A percentile compares a stretch with the other conserved stretches of the same genome.
Evolutionary conservation across 768 basidiomycete genomes (phyloP).

Genomic region (Leucosporidium yakuticum): DNA sequence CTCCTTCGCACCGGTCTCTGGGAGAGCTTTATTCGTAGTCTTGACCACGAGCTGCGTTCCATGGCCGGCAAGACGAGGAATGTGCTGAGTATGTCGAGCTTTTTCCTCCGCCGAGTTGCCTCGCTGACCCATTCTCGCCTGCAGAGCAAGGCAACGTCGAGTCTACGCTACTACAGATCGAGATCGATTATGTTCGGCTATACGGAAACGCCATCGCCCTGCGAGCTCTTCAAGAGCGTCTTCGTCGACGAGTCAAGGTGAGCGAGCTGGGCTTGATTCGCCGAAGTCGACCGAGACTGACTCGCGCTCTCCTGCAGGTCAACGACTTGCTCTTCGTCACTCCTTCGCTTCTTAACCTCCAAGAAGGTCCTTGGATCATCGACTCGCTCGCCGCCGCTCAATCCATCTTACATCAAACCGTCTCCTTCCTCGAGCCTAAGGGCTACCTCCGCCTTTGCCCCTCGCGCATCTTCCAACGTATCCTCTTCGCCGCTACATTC

Average conservation of each 20-base stretch:
- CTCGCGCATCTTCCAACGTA: slow-evolving; percentile 27
- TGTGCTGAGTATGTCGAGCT: slow-evolving; percentile 16
- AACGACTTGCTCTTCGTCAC: slow-evolving; percentile 15
- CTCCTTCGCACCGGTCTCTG: slow-evolving; percentile 24
- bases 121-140: not conserved
- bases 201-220: slow-evolving; percentile 32
- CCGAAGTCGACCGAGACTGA: not conserved
- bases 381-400: slow-evolving; percentile 31
- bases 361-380: slow-evolving; percentile 32
- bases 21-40: slow-evolving; percentile 29
- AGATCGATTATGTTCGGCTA: slow-evolving; percentile 25
- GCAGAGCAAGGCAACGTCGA: slow-evolving; percentile 32
- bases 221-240: slow-evolving; percentile 24
- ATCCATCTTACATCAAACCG: slow-evolving; percentile 29
- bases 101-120: not conserved
- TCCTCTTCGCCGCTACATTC: slow-evolving; percentile 30
- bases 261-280: not conserved
- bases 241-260: slow-evolving; percentile 24
- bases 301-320: not conserved
- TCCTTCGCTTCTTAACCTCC: slow-evolving; percentile 31
- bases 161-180: slow-evolving; percentile 29
- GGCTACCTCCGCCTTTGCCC: slow-evolving; percentile 25
- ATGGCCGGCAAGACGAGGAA: slow-evolving; percentile 22
- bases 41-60: slow-evolving; percentile 28
- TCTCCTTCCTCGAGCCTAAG: slow-evolving; percentile 27